Base-by-base conservation (phyloP, 2,329 filamentous ascomycete species). In the Curvularia hawaiiensis region DNA sequence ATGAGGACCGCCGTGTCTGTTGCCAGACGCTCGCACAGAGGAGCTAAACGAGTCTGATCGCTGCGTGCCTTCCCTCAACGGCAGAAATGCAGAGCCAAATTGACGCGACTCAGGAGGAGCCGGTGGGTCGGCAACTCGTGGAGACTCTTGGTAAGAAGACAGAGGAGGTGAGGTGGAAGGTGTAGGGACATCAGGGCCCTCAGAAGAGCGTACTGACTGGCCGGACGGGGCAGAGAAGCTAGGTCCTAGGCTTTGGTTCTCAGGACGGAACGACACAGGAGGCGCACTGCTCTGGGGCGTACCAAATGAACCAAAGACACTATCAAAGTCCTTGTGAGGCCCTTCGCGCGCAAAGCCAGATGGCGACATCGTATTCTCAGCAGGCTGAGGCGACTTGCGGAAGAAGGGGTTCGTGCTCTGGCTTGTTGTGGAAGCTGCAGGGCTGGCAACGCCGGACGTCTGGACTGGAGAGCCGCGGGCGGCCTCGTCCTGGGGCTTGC, bases 391-490 rank as follows among this genome's bases (percentile, higher is more conserved):
- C 7, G 81, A 79, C 56, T 83, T 84, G 70, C 92, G 88, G 81
- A 97, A 97, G 82, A 99, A 99, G 0, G 95, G 95, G 74, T 99
- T 99, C 70, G 92, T 97, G 66, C 85, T 91, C 63, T 79, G 81
- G 74, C 89, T 94, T 55, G 87, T 83, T 41, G 78, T 80, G 16
- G 83, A 85, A 22, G 79, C 73, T 44, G 84, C 79, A 60, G 92
- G 91, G 75, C 91, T 96, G 54, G 83, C 84, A 50, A 91, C 82
- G 58, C 71, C 84, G 76, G 75, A 66, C 11, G 68, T 63, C 38
- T 74, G 71, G n/a, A 58, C 62, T 38, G 69, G 68, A 14, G 68
- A 65, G 60, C 65, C 74, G 40, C 76, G 68, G 65, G 69, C 60
- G 33, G 50, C 66, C 59, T 87, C 88, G 71, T 85, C 86, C 66